These are phyloP conservation scores for Cutaneotrichosporon mucoides DNA, from an alignment of 1,284 basidiomycete species.

Conservation along the genomic window DNA sequence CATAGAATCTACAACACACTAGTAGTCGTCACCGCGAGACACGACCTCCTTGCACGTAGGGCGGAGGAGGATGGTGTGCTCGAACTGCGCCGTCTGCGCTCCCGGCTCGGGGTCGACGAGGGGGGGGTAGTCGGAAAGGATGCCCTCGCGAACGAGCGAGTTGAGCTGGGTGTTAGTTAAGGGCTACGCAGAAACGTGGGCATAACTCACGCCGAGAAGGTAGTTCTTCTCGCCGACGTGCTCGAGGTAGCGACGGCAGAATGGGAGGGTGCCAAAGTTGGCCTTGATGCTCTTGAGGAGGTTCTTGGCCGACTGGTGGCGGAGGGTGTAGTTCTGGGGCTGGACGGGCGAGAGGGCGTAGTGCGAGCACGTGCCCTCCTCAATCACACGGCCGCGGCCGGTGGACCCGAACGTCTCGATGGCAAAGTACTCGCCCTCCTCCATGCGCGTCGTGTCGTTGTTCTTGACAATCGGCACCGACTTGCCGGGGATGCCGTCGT, in stretches of 20 bases:
- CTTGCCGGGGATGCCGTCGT: slow-evolving; percentile 56
- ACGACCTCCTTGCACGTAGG: slow-evolving; percentile 95
- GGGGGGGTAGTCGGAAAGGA: slow-evolving; percentile 94
- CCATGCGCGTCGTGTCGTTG: slow-evolving; percentile 87
- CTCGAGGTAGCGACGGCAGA: slow-evolving; percentile 92
- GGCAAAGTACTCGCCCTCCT: slow-evolving; percentile 98
- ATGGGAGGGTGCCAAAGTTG: slow-evolving; percentile 93
- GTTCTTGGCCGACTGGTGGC: slow-evolving; percentile 78
- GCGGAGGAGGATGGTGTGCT: slow-evolving; percentile 87
- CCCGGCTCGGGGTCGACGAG: slow-evolving; percentile 65
- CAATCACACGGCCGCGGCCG: slow-evolving; percentile 87
- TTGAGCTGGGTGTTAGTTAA: slow-evolving; percentile 62
- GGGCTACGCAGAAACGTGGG: no score
- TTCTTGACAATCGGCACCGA: slow-evolving; percentile 80
- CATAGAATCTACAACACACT: slow-evolving; percentile 9
- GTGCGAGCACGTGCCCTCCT: slow-evolving; percentile 91
- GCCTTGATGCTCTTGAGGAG: slow-evolving; percentile 84
- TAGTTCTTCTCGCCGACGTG: slow-evolving; percentile 92
- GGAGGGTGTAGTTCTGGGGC: slow-evolving; percentile 38
- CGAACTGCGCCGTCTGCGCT: slow-evolving; percentile 91
- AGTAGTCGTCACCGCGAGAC: slow-evolving; percentile 90
- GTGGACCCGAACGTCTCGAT: slow-evolving; percentile 99
- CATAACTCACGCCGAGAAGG: slow-evolving; percentile 69
- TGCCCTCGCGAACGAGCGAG: slow-evolving; percentile 78
- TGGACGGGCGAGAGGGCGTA: slow-evolving; percentile 58